Base-by-base conservation (phyloP, 108 stramenopile genomes). In the Mayamaea pseudoterrestris region DNA sequence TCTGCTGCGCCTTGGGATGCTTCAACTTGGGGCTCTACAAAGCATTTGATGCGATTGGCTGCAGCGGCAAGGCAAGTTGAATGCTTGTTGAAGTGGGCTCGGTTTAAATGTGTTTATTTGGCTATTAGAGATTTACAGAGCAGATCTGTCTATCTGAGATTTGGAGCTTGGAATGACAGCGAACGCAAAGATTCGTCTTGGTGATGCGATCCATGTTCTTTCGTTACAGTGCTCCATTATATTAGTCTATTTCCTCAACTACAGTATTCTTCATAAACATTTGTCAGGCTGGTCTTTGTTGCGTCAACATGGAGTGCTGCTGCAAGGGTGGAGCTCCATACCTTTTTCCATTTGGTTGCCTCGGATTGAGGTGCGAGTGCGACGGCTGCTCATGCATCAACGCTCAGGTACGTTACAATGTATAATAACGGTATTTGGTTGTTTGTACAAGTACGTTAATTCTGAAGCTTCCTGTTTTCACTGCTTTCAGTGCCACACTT, bases 1-100 rank as follows among this genome's bases (percentile, higher is more conserved):
- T 84, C 4, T 84, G 78, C 50, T 79, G 83, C 41, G 83, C 83
- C 11, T 50, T 71, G 37, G 80, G 83, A 60, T 85, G 73, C 45
- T 9, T 28, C 12, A 62, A 62, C 50, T 47, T 41, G 23, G 29
- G 32, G 14, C 9, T 35, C 41, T 48, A 39, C 13, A 25, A 25
- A 7, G 2, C 29, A 25, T 28, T 13, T n/a, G 53, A 27, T 14
- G 20, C 24, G 13, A 17, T 34, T 20, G 50, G 50, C 3, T 22
- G 30, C 35, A 35, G 34, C 3, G 50, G 50, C 16, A 51, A 54
- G 41, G 53, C 42, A 18, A 28, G 35, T 32, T 4, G 35, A 7
- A 16, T 42, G 7, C 12, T 14, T 7, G 17, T 16, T 42, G 16
- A 11, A n/a, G 8, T 42, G 8, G 8, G 41, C n/a, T 16, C n/a